Evolutionary conservation across 2,329 filamentous ascomycete genomes (phyloP), one percentile per base, ranked within the genome.

Genomic region (Chlorencoelia australis): DNA sequence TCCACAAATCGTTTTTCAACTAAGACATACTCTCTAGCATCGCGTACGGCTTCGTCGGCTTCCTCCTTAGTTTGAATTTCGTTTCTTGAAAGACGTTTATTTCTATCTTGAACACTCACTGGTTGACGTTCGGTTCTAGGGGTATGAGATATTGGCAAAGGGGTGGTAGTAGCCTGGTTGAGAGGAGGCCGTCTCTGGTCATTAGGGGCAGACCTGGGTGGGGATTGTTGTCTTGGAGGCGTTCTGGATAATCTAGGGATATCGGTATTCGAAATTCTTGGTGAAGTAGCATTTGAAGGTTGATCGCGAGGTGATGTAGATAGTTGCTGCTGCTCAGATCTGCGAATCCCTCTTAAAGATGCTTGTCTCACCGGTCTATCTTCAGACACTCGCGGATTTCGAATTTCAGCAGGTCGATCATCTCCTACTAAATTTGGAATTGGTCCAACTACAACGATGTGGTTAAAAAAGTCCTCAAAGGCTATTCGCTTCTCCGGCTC

Each of bases 1-100:
- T 96, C 89, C 8, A 98, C 88, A 14, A 87, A 82, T 46, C 82
- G 79, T 65, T 95, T 94, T 63, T 98, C 91, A 9, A 98, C 85
- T 17, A 96, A 70, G 14, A 98, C 89, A 52, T 96, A 98, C 47
- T 96, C 91, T 46, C 89, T 77, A 56, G 93, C 78, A 46, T 96
- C 89, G 51, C 94, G 84, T 3, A 84, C 86, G 3, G 80, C 82
- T 30, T 71, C 69, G 46, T 82, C 77, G 26, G 68, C 67, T 33
- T 75, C 54, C 82, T 79, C 39, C 71, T 67, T 39, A 14, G 39
- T 45, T 24, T 47, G 44, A 8, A 39, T 30, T 6, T 46, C 40
- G 14, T 42, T n/a, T 36, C 31, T 39, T 32, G 34, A 25, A 7
- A 41, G 27, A 21, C 45, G 40, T 13, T 40, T 41, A 8, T 41